Conservation (phyloP, 495 filamentous ascomycete species). For the Acidiella bohemica region DNA sequence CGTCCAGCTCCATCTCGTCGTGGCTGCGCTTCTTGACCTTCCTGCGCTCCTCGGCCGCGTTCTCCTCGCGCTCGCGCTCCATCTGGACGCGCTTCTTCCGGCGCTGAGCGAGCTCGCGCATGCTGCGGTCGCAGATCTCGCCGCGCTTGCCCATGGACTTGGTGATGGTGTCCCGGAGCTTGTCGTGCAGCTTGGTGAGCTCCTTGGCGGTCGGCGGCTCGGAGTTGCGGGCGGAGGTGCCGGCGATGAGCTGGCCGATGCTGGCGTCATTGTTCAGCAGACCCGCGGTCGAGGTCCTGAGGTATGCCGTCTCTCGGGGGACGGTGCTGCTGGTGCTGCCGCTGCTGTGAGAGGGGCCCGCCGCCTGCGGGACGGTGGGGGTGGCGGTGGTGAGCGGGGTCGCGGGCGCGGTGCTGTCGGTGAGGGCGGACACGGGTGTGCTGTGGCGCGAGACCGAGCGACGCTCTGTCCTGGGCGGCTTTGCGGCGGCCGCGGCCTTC, state of each 20-base stretch:
- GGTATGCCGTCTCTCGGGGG: constrained; percentile 12
- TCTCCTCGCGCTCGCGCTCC: constrained; percentile 24
- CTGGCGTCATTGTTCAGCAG: constrained; percentile 10
- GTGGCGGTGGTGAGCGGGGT: constrained; percentile 12
- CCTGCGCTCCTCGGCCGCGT: constrained; percentile 12
- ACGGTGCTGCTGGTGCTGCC: constrained; percentile 2
- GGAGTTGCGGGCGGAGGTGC: background rate
- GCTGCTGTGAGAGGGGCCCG: too few species aligned
- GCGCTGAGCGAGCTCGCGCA: constrained; percentile 71
- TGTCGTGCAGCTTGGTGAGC: constrained; percentile 10
- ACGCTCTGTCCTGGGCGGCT: constrained; percentile 5
- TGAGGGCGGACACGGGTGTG: constrained; percentile 17
- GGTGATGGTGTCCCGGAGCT: constrained; percentile 3
- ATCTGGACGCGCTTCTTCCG: constrained; percentile 35
- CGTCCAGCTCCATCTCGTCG: constrained; percentile 10
- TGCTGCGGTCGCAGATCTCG: constrained; percentile 36
- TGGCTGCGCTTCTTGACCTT: constrained; percentile 16
- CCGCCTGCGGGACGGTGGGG: constrained; percentile 1
- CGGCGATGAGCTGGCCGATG: constrained; percentile 8
- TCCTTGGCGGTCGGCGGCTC: constrained; percentile 15
- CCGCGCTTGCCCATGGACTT: constrained; percentile 8
- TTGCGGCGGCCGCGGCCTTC: constrained; percentile 7
- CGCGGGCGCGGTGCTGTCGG: constrained; percentile 13
- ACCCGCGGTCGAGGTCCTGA: constrained; percentile 9
- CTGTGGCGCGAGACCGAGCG: constrained; percentile 15